Percentiles rank a stretch among this genome's conserved stretches.
phyloP scores from a whole-genome alignment of 164 flowering plant species.

The Kingdonia uniflora region DNA sequence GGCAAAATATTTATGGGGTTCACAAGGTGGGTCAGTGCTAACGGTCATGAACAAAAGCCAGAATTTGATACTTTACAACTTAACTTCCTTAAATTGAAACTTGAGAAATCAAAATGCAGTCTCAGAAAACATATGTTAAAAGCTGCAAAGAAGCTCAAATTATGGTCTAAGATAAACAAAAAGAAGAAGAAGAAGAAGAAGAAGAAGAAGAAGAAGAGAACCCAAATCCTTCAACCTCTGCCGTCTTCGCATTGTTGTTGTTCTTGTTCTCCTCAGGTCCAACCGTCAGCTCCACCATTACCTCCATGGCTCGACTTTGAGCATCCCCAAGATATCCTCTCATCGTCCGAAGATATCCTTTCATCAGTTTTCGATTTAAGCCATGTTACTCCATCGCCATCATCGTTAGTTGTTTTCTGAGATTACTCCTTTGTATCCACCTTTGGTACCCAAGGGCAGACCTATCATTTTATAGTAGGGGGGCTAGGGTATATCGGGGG shows the following conservation, averaged over 20 bases:
- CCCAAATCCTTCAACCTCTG: constrained; percentile 1
- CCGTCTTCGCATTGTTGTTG: constrained; percentile 8
- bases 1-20: too few relatives aligned
- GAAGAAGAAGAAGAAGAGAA: constrained; percentile 11
- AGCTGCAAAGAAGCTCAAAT: constrained; percentile 32
- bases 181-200: constrained; percentile 28
- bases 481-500: too few relatives aligned
- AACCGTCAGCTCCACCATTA: constrained; percentile 43
- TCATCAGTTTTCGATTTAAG: not conserved
- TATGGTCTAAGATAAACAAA: constrained; percentile 33
- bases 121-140: constrained; percentile 16
- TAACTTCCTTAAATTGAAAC: too few relatives aligned
- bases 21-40: too few relatives aligned
- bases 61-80: too few relatives aligned
- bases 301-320: constrained; percentile 34
- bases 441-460: too few relatives aligned
- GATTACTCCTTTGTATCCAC: constrained; percentile 6
- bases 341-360: not conserved
- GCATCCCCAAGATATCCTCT: constrained; percentile 2
- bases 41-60: too few relatives aligned
- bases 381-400: constrained; percentile 1
- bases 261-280: constrained; percentile 9
- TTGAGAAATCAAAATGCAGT: too few relatives aligned
- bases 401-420: constrained; percentile 8
- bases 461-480: too few relatives aligned